Evolutionary conservation across 192 early-diverging fungal genomes (phyloP).

Genomic region (Podila epicladia): DNA sequence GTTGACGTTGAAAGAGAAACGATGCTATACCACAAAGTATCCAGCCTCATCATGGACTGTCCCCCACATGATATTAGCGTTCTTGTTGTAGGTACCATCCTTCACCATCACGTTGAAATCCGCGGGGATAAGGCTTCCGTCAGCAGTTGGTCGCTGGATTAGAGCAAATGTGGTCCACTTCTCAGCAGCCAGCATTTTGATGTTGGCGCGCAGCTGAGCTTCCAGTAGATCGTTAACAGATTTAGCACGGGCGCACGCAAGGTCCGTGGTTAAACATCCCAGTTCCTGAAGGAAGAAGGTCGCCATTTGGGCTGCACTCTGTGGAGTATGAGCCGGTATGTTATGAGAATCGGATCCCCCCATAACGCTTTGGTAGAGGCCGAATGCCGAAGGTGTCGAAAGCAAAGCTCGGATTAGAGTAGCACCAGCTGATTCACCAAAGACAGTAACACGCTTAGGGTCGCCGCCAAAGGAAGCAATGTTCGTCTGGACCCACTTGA

Average conservation of each 20-base stretch:
- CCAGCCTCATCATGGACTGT: slow-evolving; percentile 28
- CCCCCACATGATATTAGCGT: slow-evolving; percentile 14
- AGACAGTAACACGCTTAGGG: slow-evolving; percentile 54
- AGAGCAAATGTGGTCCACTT: slow-evolving; percentile 8
- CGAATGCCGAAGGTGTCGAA: slow-evolving; percentile 31
- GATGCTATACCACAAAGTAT: background rate
- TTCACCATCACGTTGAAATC: slow-evolving; percentile 24
- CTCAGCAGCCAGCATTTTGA: slow-evolving; percentile 2
- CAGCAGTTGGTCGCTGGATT: slow-evolving; percentile 22
- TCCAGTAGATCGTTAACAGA: background rate
- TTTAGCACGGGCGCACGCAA: slow-evolving; percentile 11
- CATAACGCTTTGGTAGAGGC: slow-evolving; percentile 47
- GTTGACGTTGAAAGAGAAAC: no score
- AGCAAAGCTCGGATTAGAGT: slow-evolving; percentile 35
- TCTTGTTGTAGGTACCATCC: slow-evolving; percentile 10
- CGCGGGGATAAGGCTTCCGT: slow-evolving; percentile 18
- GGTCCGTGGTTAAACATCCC: background rate
- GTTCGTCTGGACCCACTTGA: slow-evolving; percentile 62
- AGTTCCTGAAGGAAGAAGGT: background rate
- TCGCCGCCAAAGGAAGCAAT: slow-evolving; percentile 65
- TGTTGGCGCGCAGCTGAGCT: slow-evolving; percentile 17
- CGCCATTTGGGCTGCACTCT: background rate
- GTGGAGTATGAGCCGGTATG: slow-evolving; percentile 8
- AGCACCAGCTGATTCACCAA: slow-evolving; percentile 61
- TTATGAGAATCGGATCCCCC: slow-evolving; percentile 41